Base-by-base conservation (phyloP, 1,284 basidiomycete genomes). In the Ganoderma lucidum region DNA sequence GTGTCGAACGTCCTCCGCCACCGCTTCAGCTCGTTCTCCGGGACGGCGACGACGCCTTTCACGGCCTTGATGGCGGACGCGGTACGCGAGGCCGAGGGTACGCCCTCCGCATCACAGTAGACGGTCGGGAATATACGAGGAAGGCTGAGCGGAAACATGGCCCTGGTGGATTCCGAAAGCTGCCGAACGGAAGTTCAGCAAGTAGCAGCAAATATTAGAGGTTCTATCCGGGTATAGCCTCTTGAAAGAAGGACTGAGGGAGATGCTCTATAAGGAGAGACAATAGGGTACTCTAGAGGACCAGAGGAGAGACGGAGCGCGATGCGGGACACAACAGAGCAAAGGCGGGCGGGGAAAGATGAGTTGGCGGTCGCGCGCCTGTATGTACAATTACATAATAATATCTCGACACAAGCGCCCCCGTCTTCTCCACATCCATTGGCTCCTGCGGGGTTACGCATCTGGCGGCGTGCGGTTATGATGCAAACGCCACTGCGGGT, bases 1-100 rank as follows among this genome's bases (percentile, higher is more conserved):
- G 86, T 76, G 67, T 97, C 95, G 80, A 97, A 98, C 4, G 89
- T 91, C 76, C 93, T 87, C 78, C 88, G 88, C 96, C 96, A 98
- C 73, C 93, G 88, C 79, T 88, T 92, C 64, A 97, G 83, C 81
- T 98, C 96, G 75, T 81, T 90, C 80, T 96, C 93, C 44, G 91
- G 93, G 30, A 92, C 86, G 58, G 90, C 82, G 61, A 95, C 87
- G 8, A 85, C 90, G 67, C 86, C 89, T 73, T 90, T 88, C 68
- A 96, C 88, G 59, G 84, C 84, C 71, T 86, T 84, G 64, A 93
- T 76, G 37, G 90, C 89, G 42, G 87, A 82, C n/a, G 84, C 81
- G 3, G 87, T 82, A 19, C 80, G 73, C 17, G 73, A 73, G 30
- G 41, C 59, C 3, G 70, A 68, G 42, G 83, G 81, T 19, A 70